phyloP scores from a whole-genome alignment of 371 early-diverging fungal genomes.

The Phascolomyces articulosus region DNA sequence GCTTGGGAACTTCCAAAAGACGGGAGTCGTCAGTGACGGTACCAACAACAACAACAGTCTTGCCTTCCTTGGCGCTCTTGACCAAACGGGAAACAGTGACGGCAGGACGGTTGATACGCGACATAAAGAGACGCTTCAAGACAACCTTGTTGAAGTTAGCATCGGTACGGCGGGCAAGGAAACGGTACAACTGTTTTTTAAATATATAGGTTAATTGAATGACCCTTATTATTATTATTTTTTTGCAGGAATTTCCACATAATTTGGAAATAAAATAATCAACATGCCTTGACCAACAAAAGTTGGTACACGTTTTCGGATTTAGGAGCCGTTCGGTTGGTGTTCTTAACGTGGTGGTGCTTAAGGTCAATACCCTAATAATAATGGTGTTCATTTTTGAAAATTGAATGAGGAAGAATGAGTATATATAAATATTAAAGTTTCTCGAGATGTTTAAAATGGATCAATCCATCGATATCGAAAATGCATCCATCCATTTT shows the following conservation, averaged over 20 bases:
- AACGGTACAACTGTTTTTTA: constrained; percentile 93
- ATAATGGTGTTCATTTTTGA: neutral
- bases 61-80: constrained; percentile 69
- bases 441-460: too few species aligned
- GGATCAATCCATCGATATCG: neutral
- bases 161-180: constrained; percentile 98
- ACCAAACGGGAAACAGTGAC: constrained; percentile 90
- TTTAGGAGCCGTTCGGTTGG: constrained; percentile 83
- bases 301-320: constrained; percentile 91
- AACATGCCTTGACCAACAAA: constrained; percentile 87
- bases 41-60: constrained; percentile 93
- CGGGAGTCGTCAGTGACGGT: constrained; percentile 97
- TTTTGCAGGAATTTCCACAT: neutral
- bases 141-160: constrained; percentile 98
- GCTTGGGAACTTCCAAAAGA: constrained; percentile 92
- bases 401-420: neutral
- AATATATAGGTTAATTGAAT: too few species aligned
- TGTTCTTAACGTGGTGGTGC: constrained; percentile 94
- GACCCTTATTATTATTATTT: neutral
- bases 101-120: constrained; percentile 95
- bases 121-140: constrained; percentile 98
- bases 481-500: constrained; percentile 1
- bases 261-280: neutral
- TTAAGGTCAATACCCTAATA: constrained; percentile 92
- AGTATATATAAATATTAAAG: too few species aligned